Evolutionary conservation across 257 asterid species (phyloP).

Genomic region (Solanum sitiens): DNA sequence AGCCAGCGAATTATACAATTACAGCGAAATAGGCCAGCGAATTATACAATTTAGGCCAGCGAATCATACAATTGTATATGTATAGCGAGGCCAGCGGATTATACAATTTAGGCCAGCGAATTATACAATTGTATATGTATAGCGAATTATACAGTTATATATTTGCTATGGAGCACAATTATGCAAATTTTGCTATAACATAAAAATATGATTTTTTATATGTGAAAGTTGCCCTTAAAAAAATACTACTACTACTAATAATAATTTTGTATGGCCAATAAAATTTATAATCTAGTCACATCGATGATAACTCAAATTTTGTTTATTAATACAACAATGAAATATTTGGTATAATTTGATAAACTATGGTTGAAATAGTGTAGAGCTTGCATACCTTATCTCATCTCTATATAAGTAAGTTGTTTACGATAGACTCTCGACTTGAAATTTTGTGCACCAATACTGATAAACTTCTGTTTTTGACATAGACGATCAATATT

Average conservation of each 20-base stretch:
- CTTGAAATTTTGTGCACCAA: neutral
- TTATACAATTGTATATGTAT: no score
- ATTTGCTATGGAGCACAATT: no score
- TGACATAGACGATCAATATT: neutral
- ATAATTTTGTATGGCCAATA: neutral
- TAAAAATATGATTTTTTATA: no score
- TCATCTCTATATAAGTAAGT: neutral
- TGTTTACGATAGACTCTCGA: rapidly evolving
- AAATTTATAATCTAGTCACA: neutral
- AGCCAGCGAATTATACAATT: no score
- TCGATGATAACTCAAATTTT: neutral
- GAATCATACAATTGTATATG: no score
- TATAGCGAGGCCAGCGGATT: no score
- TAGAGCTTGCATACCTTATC: neutral
- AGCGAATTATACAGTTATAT: no score
- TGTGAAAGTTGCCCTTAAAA: neutral
- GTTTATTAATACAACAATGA: neutral
- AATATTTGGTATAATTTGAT: neutral
- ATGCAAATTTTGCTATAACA: no score
- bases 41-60: no score
- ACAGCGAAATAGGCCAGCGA: no score
- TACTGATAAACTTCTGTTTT: neutral
- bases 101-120: no score
- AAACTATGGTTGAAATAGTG: neutral
- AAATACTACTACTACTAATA: neutral